Conservation (phyloP, 2,329 filamentous ascomycete genomes). For the Phyllosticta citriasiana region DNA sequence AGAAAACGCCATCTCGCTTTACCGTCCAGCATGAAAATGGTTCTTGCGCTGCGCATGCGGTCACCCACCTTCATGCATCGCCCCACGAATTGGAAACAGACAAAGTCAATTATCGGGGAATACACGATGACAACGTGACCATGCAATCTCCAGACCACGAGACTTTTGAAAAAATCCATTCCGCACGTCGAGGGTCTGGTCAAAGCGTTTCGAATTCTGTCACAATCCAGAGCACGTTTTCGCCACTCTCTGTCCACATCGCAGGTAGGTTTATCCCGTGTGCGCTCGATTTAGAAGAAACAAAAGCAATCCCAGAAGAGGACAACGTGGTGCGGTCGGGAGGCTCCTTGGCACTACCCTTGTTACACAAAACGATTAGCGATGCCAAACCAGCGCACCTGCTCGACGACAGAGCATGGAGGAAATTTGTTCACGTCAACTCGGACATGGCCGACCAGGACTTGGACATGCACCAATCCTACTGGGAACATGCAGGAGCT, state of each 20-base stretch:
- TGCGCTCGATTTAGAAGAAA: neutral
- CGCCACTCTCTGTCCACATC: neutral
- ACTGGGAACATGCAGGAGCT: neutral
- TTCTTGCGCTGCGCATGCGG: neutral
- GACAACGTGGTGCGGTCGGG: neutral
- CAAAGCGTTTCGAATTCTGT: neutral
- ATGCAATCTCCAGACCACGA: neutral
- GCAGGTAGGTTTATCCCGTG: neutral
- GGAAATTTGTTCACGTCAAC: neutral
- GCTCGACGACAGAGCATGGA: slow-evolving; percentile 5
- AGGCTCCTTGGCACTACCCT: neutral
- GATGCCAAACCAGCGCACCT: neutral
- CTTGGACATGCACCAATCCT: neutral
- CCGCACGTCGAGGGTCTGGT: neutral
- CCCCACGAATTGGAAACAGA: slow-evolving; percentile 2
- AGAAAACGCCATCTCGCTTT: neutral
- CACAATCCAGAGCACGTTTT: neutral
- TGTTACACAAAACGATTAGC: neutral
- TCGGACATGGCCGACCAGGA: slow-evolving; percentile 2
- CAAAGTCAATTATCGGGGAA: neutral
- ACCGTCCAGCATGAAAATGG: neutral
- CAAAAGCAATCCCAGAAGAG: neutral
- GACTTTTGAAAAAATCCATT: neutral
- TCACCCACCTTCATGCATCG: neutral
- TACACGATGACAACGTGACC: neutral